These are phyloP conservation scores for Aureobasidium sp. DNA, from an alignment of 2,329 filamentous ascomycete genomes.

Conservation along the genomic window DNA sequence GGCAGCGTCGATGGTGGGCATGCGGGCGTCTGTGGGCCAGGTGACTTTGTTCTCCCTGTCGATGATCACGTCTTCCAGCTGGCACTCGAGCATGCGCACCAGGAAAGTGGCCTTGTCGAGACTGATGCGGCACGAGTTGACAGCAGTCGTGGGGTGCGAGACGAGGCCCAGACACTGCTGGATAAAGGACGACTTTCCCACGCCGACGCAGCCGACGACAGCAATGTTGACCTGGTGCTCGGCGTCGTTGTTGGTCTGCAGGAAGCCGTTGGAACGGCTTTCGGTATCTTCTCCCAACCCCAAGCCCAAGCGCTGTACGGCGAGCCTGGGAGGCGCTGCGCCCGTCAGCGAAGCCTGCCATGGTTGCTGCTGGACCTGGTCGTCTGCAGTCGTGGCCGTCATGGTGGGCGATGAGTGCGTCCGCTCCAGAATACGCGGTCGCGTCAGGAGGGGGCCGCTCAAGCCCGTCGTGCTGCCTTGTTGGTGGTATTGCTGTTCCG, in stretches of 20 bases:
- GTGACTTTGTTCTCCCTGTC: slow-evolving; percentile 47
- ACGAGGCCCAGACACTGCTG: slow-evolving; percentile 50
- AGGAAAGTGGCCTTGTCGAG: slow-evolving; percentile 50
- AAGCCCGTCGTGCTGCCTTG: neutral
- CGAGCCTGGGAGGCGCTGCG: neutral
- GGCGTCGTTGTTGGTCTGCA: slow-evolving; percentile 18
- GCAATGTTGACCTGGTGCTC: slow-evolving; percentile 53
- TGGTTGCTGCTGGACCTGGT: neutral
- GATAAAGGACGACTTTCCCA: slow-evolving; percentile 56
- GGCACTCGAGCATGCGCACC: slow-evolving; percentile 52
- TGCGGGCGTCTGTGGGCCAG: slow-evolving; percentile 60
- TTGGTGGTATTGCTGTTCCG: neutral
- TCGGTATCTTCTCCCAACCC: neutral
- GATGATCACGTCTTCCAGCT: slow-evolving; percentile 45
- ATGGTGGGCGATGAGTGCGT: slow-evolving; percentile 25
- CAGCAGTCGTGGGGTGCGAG: slow-evolving; percentile 34
- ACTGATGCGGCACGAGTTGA: slow-evolving; percentile 47
- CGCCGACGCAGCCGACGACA: slow-evolving; percentile 47
- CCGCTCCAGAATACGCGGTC: slow-evolving; percentile 22
- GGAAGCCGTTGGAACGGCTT: slow-evolving; percentile 7
- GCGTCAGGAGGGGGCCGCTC: neutral
- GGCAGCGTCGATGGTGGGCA: slow-evolving; percentile 74
- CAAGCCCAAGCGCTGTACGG: neutral
- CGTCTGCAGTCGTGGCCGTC: neutral
- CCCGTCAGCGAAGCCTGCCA: neutral